Evolutionary conservation across 1,284 basidiomycete genomes (phyloP).

Genomic region (Ustilago bromivora): DNA sequence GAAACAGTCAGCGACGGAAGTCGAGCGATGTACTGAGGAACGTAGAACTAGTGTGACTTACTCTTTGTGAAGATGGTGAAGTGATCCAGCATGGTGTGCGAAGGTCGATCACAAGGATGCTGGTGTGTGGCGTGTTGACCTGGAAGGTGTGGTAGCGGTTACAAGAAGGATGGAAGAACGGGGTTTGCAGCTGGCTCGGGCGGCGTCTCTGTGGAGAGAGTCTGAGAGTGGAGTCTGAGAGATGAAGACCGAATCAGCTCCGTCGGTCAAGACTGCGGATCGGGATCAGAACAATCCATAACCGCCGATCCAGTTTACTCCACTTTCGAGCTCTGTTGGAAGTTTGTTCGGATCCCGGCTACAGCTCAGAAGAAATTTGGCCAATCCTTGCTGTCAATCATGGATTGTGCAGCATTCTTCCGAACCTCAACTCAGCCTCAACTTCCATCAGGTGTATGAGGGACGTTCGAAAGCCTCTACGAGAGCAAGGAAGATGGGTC

Average conservation of each 20-base stretch:
- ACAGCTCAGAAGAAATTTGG: not conserved
- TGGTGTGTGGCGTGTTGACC: slow-evolving; percentile 11
- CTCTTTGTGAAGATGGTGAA: slow-evolving; percentile 62
- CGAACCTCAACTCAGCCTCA: not conserved
- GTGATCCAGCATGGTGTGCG: slow-evolving; percentile 56
- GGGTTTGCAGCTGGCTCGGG: slow-evolving; percentile 6
- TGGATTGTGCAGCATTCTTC: slow-evolving; percentile 7
- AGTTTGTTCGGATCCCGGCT: slow-evolving; percentile 16
- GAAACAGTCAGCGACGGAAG: not conserved
- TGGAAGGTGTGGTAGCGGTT: slow-evolving; percentile 4
- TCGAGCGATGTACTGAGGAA: not conserved
- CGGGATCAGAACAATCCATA: not conserved
- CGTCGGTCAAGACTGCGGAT: slow-evolving; percentile 4
- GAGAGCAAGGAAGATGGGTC: slow-evolving; percentile 39
- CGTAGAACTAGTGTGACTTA: slow-evolving; percentile 9
- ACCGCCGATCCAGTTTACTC: slow-evolving; percentile 1
- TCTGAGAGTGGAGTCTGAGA: slow-evolving; percentile 11
- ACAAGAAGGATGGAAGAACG: slow-evolving; percentile 4
- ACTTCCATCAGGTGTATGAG: not conserved
- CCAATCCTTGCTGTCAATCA: not conserved
- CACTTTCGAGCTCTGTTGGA: slow-evolving; percentile 1
- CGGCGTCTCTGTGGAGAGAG: slow-evolving; percentile 9
- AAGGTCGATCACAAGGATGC: not conserved
- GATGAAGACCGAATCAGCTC: slow-evolving; percentile 27
- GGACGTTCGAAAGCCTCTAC: not conserved